Percentiles rank a stretch among this genome's conserved stretches.
These are phyloP conservation scores for Nectriaceae sp. DNA, from an alignment of 2,329 filamentous ascomycete genomes.

Conservation along the genomic window DNA sequence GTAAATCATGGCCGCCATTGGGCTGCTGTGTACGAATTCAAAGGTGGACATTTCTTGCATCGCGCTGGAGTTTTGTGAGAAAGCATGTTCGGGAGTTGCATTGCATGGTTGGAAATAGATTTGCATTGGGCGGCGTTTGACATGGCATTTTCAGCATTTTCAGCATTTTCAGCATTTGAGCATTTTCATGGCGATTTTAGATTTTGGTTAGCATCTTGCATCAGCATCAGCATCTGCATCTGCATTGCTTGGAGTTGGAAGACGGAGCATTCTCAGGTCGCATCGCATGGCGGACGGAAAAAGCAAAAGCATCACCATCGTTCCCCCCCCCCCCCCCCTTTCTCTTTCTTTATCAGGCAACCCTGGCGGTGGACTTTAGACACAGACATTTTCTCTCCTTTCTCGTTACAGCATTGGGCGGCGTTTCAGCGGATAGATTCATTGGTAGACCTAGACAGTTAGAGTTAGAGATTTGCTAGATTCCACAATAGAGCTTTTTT, in stretches of 20 bases:
- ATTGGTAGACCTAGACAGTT: constrained; percentile 1
- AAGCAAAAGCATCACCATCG: not conserved
- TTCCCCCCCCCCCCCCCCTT: constrained; percentile 9
- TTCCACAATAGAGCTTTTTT: constrained; percentile 6
- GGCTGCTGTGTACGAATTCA: not conserved
- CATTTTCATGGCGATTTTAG: not conserved
- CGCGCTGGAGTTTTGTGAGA: not conserved
- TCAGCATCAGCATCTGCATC: constrained; percentile 1
- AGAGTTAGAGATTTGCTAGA: not conserved
- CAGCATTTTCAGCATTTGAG: not conserved
- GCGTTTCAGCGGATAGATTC: constrained; percentile 17
- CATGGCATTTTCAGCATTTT: constrained; percentile 12
- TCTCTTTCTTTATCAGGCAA: constrained; percentile 5
- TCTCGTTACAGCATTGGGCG: constrained; percentile 14
- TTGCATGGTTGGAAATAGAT: not conserved
- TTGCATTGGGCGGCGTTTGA: constrained; percentile 21
- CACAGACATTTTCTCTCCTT: constrained; percentile 7
- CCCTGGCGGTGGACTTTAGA: constrained; percentile 17
- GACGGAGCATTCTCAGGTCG: not conserved
- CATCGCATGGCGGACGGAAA: not conserved
- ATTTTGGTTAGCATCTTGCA: not conserved
- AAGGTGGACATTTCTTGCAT: not conserved
- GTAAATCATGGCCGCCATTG: too few relatives aligned
- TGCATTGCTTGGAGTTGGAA: constrained; percentile 2
- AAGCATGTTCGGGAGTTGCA: constrained; percentile 14